These are phyloP conservation scores for Globisporangium uncinulatum DNA, from an alignment of 352 stramenopile genomes.

Conservation along the genomic window DNA sequence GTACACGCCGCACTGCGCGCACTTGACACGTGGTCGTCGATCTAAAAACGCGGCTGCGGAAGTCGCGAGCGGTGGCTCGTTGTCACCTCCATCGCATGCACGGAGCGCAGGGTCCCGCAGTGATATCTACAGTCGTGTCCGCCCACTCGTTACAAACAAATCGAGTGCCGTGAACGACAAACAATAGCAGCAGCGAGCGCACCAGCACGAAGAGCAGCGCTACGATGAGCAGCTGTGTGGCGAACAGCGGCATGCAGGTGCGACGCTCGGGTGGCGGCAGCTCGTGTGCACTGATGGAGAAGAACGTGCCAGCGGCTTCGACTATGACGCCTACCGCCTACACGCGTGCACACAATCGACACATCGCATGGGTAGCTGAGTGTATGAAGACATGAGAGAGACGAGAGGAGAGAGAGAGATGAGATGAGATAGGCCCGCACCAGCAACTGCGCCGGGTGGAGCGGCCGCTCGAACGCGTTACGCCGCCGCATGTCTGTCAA, in stretches of 20 bases:
- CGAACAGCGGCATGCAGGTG: conserved; percentile 36
- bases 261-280: conserved; percentile 29
- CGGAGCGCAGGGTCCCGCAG: conserved; percentile 36
- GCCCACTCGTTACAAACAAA: background rate
- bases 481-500: conserved; percentile 17
- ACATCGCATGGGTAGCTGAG: background rate
- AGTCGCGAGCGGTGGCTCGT: background rate
- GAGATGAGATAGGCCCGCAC: conserved; percentile 16
- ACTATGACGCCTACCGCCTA: conserved; percentile 35
- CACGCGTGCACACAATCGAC: background rate
- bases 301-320: conserved; percentile 41
- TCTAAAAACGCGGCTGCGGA: background rate
- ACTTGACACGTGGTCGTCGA: conserved; percentile 17
- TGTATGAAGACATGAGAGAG: background rate
- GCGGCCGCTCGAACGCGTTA: conserved; percentile 41
- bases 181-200: conserved; percentile 19
- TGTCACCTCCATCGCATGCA: conserved; percentile 6
- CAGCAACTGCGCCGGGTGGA: conserved; percentile 32
- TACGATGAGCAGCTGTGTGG: conserved; percentile 30
- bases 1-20: conserved; percentile 32
- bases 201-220: conserved; percentile 15
- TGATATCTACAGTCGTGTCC: conserved; percentile 33
- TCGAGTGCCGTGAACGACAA: background rate
- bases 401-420: background rate
- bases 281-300: conserved; percentile 33